A percentile compares a stretch with the other conserved stretches of the same genome.
Conservation (phyloP, 2,329 filamentous ascomycete genomes). For the Colletotrichum graminicola region DNA sequence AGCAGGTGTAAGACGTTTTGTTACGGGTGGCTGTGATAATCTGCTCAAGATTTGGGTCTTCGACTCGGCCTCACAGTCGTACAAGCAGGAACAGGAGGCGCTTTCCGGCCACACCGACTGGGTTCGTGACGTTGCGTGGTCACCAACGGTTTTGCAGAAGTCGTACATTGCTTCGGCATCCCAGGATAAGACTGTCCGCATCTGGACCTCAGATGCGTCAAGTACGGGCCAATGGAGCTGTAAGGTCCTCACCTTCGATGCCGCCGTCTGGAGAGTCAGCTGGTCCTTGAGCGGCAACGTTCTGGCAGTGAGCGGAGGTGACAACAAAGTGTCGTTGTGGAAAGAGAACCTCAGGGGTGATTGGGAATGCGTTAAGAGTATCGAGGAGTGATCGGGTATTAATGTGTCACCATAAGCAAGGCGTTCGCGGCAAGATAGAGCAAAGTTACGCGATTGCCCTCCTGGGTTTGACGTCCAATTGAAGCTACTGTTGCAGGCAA, state of each 20-base stretch:
- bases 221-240: constrained; percentile 82
- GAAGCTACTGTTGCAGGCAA: neutral
- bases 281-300: constrained; percentile 99
- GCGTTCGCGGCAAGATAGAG: constrained; percentile 51
- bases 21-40: constrained; percentile 95
- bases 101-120: constrained; percentile 91
- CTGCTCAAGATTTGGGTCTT: constrained; percentile 93
- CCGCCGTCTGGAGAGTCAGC: constrained; percentile 93
- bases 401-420: constrained; percentile 46
- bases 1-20: constrained; percentile 82
- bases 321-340: constrained; percentile 98
- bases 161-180: constrained; percentile 96
- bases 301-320: constrained; percentile 89
- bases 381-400: constrained; percentile 77
- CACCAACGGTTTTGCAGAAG: constrained; percentile 93
- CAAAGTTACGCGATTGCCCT: constrained; percentile 10
- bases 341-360: constrained; percentile 97
- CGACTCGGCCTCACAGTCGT: constrained; percentile 71
- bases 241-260: constrained; percentile 89
- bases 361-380: constrained; percentile 97
- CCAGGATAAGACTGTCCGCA: constrained; percentile 96
- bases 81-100: constrained; percentile 72
- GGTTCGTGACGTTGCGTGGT: constrained; percentile 98
- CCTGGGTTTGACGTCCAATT: constrained; percentile 3
- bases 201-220: constrained; percentile 86